Evolutionary conservation across 768 basidiomycete genomes (phyloP), one percentile per base, ranked within the genome.

Genomic region (Suillus placidus): DNA sequence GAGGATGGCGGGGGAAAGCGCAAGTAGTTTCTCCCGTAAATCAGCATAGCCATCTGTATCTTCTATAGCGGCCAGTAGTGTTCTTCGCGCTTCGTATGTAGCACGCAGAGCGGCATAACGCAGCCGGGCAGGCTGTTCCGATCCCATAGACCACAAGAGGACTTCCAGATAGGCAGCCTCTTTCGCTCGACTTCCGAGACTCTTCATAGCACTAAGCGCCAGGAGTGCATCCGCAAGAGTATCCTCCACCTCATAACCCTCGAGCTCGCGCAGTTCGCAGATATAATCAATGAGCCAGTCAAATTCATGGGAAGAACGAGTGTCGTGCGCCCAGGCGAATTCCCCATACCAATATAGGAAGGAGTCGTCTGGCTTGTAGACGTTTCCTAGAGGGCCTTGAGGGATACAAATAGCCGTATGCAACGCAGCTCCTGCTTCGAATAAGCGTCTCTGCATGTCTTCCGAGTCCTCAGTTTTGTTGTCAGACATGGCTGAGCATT

Each of bases 141-240:
- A n/a, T 35, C 18, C 40, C 65, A 66, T 66, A 26, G 63, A 64
- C 26, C 40, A 66, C 13, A 66, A 26, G 10, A 66, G 64, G 9
- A 54, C 35, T 6, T 65, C 62, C 20, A 66, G 52, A 52, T 64
- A 66, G 1, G 54, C 14, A 16, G 64, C 20, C 14, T 55, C 32
- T 23, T 60, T 65, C 20, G 47, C 42, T 16, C 6, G 45, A 38
- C 54, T 43, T 32, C 43, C 43, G 2, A 67, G 42, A 34, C 49
- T 47, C 14, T 23, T 23, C 56, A 66, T 58, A 43, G 47, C 57
- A 40, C 66, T 60, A 26, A 66, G 38, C 38, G 52, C 64, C 8
- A 58, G 64, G 54, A 67, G 49, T 32, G 65, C 66, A 37, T 67
- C 66, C 10, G 64, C 64, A 47, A 67, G 55, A 14, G 66, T 43